phyloP scores from a whole-genome alignment of 2,329 filamentous ascomycete genomes.

The Claviceps sp. region DNA sequence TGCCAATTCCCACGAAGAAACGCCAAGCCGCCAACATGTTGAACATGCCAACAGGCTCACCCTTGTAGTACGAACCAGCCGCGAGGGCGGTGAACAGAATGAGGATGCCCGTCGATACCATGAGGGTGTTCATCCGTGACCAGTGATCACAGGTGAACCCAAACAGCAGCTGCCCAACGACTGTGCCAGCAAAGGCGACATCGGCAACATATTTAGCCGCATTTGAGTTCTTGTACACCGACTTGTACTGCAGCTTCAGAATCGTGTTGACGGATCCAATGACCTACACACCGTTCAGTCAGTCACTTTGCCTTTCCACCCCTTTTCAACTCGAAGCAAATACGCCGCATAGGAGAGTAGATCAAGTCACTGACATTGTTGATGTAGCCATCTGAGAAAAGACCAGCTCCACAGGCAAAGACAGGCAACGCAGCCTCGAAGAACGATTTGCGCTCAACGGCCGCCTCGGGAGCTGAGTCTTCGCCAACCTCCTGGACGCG shows the following conservation, averaged over 20 bases:
- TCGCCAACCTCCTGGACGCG: neutral
- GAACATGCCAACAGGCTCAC: conserved; percentile 57
- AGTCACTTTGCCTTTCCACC: neutral
- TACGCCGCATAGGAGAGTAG: too few relatives aligned
- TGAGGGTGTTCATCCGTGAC: conserved; percentile 70
- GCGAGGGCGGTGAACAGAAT: conserved; percentile 73
- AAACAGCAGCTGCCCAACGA: conserved; percentile 69
- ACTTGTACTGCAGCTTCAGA: conserved; percentile 53
- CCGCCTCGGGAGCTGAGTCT: conserved; percentile 5
- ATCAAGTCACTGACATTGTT: conserved; percentile 49
- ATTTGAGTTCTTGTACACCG: conserved; percentile 52
- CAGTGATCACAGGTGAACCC: conserved; percentile 73
- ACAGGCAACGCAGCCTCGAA: conserved; percentile 40
- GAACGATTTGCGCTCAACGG: conserved; percentile 10
- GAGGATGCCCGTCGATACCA: conserved; percentile 70
- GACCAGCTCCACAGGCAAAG: conserved; percentile 76
- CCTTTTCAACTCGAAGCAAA: neutral
- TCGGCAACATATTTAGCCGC: conserved; percentile 64
- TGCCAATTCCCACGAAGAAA: conserved; percentile 71
- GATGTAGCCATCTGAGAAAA: conserved; percentile 87
- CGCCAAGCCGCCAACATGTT: conserved; percentile 66
- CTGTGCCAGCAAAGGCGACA: conserved; percentile 78
- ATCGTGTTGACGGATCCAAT: conserved; percentile 81
- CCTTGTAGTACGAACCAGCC: conserved; percentile 63
- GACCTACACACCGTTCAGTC: conserved; percentile 36